Conservation (phyloP, 106 monocot species). For the Posidonia australis region DNA sequence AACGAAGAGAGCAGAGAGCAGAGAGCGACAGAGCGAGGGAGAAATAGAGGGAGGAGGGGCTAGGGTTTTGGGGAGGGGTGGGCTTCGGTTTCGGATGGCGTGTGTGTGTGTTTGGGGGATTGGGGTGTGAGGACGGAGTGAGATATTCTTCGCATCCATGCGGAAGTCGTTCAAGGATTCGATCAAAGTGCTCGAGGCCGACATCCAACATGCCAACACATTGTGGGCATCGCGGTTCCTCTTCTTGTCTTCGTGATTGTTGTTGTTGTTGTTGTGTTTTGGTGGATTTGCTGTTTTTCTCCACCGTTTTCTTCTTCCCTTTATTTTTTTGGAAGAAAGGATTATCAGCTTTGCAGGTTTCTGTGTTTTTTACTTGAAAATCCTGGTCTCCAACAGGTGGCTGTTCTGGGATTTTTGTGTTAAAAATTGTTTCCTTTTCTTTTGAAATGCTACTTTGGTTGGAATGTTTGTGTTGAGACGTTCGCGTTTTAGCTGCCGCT, state of each 20-base stretch:
- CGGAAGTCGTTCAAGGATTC: slow-evolving; percentile 98
- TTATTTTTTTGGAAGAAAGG: background rate
- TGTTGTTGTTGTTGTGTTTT: background rate
- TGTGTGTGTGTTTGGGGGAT: background rate
- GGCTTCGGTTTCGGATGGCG: slow-evolving; percentile 2
- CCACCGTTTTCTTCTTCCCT: background rate
- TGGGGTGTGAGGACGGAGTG: background rate
- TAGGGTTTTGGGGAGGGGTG: background rate
- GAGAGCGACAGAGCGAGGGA: background rate
- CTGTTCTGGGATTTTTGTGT: too few species aligned
- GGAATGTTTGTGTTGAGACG: background rate
- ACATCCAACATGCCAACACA: slow-evolving; percentile 97
- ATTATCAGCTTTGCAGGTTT: background rate
- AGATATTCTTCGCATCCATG: slow-evolving; percentile 57
- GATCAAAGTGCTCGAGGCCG: slow-evolving; percentile 89
- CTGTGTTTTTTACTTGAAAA: too few species aligned
- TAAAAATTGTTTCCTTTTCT: background rate
- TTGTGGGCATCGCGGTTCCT: slow-evolving; percentile 32
- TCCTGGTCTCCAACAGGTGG: too few species aligned
- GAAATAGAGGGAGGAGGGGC: background rate
- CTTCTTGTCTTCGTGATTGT: background rate
- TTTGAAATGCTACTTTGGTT: too few species aligned
- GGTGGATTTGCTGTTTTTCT: background rate
- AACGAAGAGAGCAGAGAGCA: background rate
- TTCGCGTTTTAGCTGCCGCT: background rate